Percentiles rank a stretch among this genome's conserved stretches.
phyloP scores from a whole-genome alignment of 1,284 basidiomycete species.

The Mycosarcoma maydis region DNA sequence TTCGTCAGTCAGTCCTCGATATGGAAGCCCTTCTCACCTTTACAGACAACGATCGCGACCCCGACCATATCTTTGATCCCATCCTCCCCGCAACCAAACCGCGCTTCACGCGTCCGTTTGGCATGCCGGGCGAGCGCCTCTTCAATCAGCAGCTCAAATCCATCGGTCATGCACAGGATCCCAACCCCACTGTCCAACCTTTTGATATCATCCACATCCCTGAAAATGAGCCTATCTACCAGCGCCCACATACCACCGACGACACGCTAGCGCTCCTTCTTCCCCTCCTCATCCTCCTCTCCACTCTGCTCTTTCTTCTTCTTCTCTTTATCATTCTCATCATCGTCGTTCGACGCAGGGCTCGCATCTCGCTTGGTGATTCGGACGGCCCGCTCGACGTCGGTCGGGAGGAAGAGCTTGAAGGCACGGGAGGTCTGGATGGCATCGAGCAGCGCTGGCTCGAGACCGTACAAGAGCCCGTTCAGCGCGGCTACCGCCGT shows the following conservation, averaged over 20 bases:
- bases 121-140: slow-evolving; percentile 30
- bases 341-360: slow-evolving; percentile 53
- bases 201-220: slow-evolving; percentile 28
- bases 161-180: slow-evolving; percentile 37
- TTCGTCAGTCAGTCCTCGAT: slow-evolving; percentile 37
- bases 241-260: slow-evolving; percentile 37
- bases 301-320: slow-evolving; percentile 86
- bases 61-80: slow-evolving; percentile 10
- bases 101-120: slow-evolving; percentile 40
- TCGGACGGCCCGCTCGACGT: slow-evolving; percentile 92
- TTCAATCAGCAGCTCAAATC: slow-evolving; percentile 42
- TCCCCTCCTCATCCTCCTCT: slow-evolving; percentile 82
- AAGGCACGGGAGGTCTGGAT: slow-evolving; percentile 89
- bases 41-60: slow-evolving; percentile 8
- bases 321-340: slow-evolving; percentile 61
- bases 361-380: slow-evolving; percentile 75
- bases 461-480: slow-evolving; percentile 78
- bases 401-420: slow-evolving; percentile 76
- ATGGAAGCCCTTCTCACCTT: slow-evolving; percentile 40
- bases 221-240: slow-evolving; percentile 41
- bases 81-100: slow-evolving; percentile 11
- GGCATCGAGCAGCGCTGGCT: slow-evolving; percentile 92
- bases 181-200: slow-evolving; percentile 22
- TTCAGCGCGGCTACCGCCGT: slow-evolving; percentile 79
- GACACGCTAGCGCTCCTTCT: slow-evolving; percentile 58